A percentile compares a stretch with the other conserved stretches of the same genome.
These are phyloP conservation scores for Lagenaria siceraria DNA, from an alignment of 306 rosid species.

Conservation along the genomic window DNA sequence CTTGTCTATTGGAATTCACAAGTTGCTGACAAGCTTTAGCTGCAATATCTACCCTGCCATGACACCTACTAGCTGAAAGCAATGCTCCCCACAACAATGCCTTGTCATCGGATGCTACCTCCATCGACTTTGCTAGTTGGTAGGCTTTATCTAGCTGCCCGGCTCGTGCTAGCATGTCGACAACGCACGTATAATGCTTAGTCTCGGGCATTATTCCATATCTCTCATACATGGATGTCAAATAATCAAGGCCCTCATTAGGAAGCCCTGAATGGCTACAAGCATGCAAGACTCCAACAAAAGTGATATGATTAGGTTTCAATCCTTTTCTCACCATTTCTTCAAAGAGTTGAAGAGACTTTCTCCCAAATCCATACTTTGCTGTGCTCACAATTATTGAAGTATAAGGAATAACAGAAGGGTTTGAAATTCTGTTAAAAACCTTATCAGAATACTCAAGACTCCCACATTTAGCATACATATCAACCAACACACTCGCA, in stretches of 20 bases:
- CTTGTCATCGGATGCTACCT: conserved; percentile 23
- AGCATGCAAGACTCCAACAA: conserved; percentile 70
- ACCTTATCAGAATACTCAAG: conserved; percentile 43
- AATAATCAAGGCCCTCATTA: conserved; percentile 53
- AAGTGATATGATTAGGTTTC: conserved; percentile 59
- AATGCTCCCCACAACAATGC: conserved; percentile 69
- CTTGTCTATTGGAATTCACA: conserved; percentile 54
- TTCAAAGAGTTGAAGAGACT: conserved; percentile 46
- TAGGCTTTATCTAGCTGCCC: conserved; percentile 61
- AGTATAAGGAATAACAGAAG: conserved; percentile 57
- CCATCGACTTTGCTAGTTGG: conserved; percentile 46
- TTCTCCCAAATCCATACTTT: conserved; percentile 65
- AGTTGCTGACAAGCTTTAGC: conserved; percentile 47
- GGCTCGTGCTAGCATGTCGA: conserved; percentile 67
- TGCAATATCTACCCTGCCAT: conserved; percentile 75
- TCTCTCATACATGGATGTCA: conserved; percentile 43
- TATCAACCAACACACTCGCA: conserved; percentile 70
- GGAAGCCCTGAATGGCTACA: conserved; percentile 81
- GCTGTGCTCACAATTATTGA: conserved; percentile 81
- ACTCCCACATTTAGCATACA: conserved; percentile 85
- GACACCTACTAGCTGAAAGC: conserved; percentile 76
- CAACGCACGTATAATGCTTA: conserved; percentile 63
- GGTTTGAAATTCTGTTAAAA: conserved; percentile 38
- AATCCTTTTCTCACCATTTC: conserved; percentile 57
- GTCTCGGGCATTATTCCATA: conserved; percentile 49